Conservation (phyloP, 2,329 filamentous ascomycete species). For the Didymella keratinophila region DNA sequence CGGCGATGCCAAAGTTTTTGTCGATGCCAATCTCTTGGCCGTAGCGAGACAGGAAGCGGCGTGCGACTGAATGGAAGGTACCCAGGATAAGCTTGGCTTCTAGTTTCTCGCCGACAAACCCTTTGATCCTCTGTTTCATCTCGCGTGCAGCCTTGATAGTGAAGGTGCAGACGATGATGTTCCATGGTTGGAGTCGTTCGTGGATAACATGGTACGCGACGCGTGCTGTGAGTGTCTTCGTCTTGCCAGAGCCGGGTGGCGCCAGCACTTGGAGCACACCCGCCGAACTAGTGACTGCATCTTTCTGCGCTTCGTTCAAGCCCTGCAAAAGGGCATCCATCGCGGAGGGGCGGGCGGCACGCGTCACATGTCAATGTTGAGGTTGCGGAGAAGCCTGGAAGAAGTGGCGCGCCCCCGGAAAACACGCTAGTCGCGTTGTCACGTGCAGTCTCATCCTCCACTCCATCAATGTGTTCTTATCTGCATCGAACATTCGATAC, state of each 20-base stretch:
- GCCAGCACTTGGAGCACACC: constrained; percentile 68
- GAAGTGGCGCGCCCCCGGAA: not conserved
- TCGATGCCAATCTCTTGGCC: constrained; percentile 83
- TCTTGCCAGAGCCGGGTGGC: constrained; percentile 81
- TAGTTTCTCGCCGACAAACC: constrained; percentile 77
- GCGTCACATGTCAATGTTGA: constrained; percentile 22
- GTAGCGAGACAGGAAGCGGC: constrained; percentile 83
- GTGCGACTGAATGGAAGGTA: constrained; percentile 93
- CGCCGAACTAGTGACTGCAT: constrained; percentile 69
- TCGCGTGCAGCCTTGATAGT: constrained; percentile 93
- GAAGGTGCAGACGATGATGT: constrained; percentile 95
- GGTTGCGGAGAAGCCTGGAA: not conserved
- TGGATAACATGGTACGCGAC: constrained; percentile 86
- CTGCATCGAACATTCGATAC: too few relatives aligned
- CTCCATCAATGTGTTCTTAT: too few relatives aligned
- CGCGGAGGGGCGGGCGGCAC: constrained; percentile 15
- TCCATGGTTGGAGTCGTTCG: constrained; percentile 76
- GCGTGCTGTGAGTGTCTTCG: constrained; percentile 90
- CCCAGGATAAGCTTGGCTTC: constrained; percentile 83
- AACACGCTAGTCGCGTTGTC: constrained; percentile 7
- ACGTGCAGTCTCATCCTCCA: not conserved
- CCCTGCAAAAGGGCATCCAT: constrained; percentile 67
- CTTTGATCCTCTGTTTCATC: constrained; percentile 88
- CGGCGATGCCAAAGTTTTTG: constrained; percentile 89
- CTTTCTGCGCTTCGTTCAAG: constrained; percentile 70